These are phyloP conservation scores for Trichoderma breve DNA, from an alignment of 2,329 filamentous ascomycete genomes.

Conservation along the genomic window DNA sequence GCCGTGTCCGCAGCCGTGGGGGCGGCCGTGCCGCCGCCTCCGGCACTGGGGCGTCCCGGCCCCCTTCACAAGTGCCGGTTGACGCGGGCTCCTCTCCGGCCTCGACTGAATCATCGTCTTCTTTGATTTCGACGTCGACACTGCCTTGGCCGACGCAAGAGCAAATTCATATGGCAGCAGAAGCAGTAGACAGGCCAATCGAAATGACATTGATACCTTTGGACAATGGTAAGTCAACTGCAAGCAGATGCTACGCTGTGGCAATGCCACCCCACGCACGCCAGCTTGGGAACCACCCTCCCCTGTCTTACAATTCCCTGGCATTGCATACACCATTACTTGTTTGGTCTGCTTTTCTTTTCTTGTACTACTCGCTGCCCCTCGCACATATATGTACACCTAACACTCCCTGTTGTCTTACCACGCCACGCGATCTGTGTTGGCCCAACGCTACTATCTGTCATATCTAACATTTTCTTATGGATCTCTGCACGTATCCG, in stretches of 20 bases:
- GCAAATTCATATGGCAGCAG: not conserved
- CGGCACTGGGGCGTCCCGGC: constrained; percentile 17
- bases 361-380: not conserved
- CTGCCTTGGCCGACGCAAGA: not conserved
- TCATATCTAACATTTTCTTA: not conserved
- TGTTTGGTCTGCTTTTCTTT: not conserved
- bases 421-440: not conserved
- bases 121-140: not conserved
- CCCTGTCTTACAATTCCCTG: not conserved
- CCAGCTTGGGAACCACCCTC: not conserved
- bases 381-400: not conserved
- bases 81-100: not conserved
- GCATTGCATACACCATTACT: not conserved
- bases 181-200: not conserved
- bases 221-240: not conserved
- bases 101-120: not conserved
- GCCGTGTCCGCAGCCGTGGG: not conserved
- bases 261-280: not conserved
- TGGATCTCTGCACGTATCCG: not conserved
- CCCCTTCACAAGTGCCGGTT: constrained; percentile 5
- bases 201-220: not conserved
- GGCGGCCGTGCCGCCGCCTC: not conserved
- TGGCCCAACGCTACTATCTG: not conserved
- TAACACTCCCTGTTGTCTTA: not conserved
- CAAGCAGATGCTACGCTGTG: not conserved